These are phyloP conservation scores for Hanseniaspora lindneri DNA, from an alignment of 805 yeast genomes.

Conservation along the genomic window DNA sequence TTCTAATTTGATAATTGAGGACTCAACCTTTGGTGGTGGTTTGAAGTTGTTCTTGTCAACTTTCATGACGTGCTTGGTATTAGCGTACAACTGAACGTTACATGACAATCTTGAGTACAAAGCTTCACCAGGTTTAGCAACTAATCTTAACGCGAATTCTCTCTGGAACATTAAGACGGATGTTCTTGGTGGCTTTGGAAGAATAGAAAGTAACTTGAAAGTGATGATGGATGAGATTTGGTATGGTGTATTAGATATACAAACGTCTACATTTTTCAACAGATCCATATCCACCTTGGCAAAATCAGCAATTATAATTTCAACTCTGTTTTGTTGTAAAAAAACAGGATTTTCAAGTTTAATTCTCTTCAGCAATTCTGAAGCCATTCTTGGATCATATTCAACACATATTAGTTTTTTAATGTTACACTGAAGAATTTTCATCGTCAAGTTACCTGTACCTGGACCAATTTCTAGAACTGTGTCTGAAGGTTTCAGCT, in stretches of 20 bases:
- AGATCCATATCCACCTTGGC: slow-evolving; percentile 62
- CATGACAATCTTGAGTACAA: slow-evolving; percentile 88
- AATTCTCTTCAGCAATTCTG: slow-evolving; percentile 92
- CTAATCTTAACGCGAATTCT: slow-evolving; percentile 83
- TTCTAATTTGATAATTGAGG: slow-evolving; percentile 88
- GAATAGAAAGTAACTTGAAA: slow-evolving; percentile 72
- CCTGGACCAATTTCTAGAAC: slow-evolving; percentile 98
- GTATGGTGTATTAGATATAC: slow-evolving; percentile 94
- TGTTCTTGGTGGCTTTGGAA: slow-evolving; percentile 84
- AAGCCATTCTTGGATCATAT: slow-evolving; percentile 99
- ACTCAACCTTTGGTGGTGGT: slow-evolving; percentile 98
- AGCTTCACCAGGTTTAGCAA: slow-evolving; percentile 94
- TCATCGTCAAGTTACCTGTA: slow-evolving; percentile 92
- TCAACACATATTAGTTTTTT: slow-evolving; percentile 91
- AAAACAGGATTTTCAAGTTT: slow-evolving; percentile 29
- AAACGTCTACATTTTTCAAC: slow-evolving; percentile 85
- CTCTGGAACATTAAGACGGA: slow-evolving; percentile 95
- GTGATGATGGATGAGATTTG: slow-evolving; percentile 95
- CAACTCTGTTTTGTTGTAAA: slow-evolving; percentile 42
- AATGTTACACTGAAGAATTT: slow-evolving; percentile 75
- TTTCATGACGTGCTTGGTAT: slow-evolving; percentile 94
- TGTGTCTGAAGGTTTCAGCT: slow-evolving; percentile 78
- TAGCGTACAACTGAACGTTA: slow-evolving; percentile 99
- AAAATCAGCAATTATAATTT: slow-evolving; percentile 86
- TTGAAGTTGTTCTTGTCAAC: slow-evolving; percentile 93